These are phyloP conservation scores for Sclerotinia spermophila DNA, from an alignment of 2,329 filamentous ascomycete species.

Conservation along the genomic window DNA sequence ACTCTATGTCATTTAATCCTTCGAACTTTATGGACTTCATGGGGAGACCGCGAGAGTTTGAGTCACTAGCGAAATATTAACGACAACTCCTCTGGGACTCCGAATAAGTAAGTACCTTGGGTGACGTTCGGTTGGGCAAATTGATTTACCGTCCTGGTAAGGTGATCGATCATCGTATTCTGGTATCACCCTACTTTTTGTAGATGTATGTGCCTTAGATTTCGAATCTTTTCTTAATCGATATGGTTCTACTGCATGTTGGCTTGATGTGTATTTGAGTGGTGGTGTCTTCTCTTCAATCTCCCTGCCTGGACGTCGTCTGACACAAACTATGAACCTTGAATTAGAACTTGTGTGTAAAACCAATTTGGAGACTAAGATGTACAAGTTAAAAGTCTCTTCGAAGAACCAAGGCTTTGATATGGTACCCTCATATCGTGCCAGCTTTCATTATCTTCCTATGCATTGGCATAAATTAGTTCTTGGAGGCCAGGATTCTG, in stretches of 20 bases:
- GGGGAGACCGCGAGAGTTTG: not conserved
- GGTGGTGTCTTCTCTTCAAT: not conserved
- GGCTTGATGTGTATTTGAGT: not conserved
- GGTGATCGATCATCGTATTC: not conserved
- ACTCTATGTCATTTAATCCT: not conserved
- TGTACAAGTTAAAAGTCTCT: not conserved
- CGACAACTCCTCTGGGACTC: not conserved
- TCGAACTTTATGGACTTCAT: not conserved
- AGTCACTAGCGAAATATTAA: not conserved
- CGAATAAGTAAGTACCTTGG: not conserved
- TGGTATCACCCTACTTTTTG: not conserved
- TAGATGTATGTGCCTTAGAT: not conserved
- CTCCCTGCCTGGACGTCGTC: not conserved
- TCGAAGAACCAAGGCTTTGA: too few species aligned
- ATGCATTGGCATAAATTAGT: not conserved
- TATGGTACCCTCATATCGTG: not conserved
- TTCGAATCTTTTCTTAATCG: not conserved
- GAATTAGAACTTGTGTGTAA: not conserved
- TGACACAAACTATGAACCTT: not conserved
- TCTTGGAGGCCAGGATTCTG: not conserved
- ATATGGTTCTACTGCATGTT: not conserved
- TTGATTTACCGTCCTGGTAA: not conserved
- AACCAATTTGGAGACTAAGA: not conserved
- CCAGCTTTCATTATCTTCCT: not conserved
- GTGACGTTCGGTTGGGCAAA: not conserved